phyloP scores from a whole-genome alignment of 228 moss, liverwort and hornwort species.

The Sphagnum fallax region DNA sequence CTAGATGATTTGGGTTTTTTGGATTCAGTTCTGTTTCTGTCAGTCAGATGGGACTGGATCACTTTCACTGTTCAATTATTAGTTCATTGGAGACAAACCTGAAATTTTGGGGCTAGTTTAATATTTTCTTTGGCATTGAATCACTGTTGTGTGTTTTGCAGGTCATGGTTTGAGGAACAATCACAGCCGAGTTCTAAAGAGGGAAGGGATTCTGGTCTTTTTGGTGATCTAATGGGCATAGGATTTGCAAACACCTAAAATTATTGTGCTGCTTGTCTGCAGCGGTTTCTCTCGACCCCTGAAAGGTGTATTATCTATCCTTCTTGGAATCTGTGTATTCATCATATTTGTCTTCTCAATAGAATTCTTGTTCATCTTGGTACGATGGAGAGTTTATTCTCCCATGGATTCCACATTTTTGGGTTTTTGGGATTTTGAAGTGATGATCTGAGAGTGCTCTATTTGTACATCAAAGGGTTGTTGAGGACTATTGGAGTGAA shows the following conservation, averaged over 20 bases:
- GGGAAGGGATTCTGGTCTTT: constrained; percentile 37
- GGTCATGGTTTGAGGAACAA: constrained; percentile 34
- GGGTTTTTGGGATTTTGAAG: no score
- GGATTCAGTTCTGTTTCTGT: not conserved
- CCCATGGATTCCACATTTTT: no score
- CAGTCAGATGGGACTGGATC: not conserved
- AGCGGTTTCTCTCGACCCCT: no score
- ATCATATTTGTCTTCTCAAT: no score
- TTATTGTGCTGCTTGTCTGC: not conserved
- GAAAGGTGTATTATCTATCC: no score
- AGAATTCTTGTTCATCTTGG: no score
- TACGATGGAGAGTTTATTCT: no score
- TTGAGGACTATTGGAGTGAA: no score
- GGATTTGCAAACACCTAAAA: constrained; percentile 40
- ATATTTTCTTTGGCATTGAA: not conserved
- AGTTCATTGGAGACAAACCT: not conserved
- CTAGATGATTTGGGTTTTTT: no score
- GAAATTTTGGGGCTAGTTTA: not conserved
- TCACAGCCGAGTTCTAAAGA: constrained; percentile 24
- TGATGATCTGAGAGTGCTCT: no score
- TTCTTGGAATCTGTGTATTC: no score
- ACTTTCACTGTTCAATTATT: not conserved
- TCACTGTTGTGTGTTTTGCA: constrained; percentile 16
- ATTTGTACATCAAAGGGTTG: no score
- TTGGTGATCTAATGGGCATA: constrained; percentile 45